Evolutionary conservation across 495 filamentous ascomycete species (phyloP).

Genomic region (Apiosordaria backusii): DNA sequence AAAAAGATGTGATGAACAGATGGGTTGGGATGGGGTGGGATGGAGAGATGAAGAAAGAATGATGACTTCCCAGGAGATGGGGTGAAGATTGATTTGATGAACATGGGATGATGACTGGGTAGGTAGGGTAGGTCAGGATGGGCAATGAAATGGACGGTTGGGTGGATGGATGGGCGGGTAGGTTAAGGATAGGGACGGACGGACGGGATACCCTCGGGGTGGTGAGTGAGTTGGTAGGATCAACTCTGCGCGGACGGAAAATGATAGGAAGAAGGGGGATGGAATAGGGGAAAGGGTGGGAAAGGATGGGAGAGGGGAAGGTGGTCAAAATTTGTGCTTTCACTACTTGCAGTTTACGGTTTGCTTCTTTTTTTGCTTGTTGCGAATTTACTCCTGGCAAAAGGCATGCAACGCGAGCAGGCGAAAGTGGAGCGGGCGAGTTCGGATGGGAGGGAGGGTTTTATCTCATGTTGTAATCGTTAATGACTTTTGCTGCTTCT

Average conservation of each 20-base stretch:
- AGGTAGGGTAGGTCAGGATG: too few relatives aligned
- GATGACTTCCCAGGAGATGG: too few relatives aligned
- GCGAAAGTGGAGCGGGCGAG: background rate
- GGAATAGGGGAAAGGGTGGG: background rate
- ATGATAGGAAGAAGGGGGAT: too few relatives aligned
- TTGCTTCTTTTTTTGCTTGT: background rate
- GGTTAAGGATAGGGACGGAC: background rate
- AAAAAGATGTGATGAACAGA: background rate
- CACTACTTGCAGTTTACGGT: background rate
- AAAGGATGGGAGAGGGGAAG: background rate
- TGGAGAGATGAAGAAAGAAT: background rate
- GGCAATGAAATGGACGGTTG: too few relatives aligned
- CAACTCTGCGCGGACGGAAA: too few relatives aligned
- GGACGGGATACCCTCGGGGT: background rate
- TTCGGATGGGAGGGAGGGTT: background rate
- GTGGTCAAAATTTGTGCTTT: background rate
- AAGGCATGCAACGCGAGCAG: too few relatives aligned
- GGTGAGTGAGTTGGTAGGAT: background rate
- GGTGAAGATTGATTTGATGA: too few relatives aligned
- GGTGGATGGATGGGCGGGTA: too few relatives aligned
- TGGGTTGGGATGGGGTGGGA: background rate
- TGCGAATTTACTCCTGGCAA: background rate
- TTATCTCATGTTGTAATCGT: background rate
- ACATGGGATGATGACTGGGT: background rate
- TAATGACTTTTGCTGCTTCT: background rate